A percentile compares a stretch with the other conserved stretches of the same genome.
These are phyloP conservation scores for Trichoderma semiorbis DNA, from an alignment of 2,329 filamentous ascomycete genomes.

Conservation along the genomic window DNA sequence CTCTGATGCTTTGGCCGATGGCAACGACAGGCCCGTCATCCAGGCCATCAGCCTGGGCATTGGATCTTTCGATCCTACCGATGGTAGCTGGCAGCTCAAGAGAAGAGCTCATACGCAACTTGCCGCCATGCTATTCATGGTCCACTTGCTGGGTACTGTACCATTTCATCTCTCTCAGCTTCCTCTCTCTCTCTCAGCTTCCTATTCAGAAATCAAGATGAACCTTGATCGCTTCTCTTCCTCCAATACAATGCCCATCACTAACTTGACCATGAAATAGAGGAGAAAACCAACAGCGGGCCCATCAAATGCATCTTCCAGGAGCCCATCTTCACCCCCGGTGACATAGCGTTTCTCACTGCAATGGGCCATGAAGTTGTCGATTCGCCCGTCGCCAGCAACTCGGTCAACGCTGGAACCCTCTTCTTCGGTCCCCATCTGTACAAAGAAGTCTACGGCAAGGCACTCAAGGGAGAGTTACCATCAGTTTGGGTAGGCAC, in stretches of 20 bases:
- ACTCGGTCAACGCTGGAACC: constrained; percentile 44
- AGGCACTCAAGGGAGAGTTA: constrained; percentile 42
- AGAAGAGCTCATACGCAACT: constrained; percentile 50
- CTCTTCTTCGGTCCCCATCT: constrained; percentile 63
- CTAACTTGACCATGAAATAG: neutral
- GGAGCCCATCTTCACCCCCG: constrained; percentile 49
- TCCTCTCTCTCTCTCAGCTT: neutral
- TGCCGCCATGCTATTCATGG: constrained; percentile 46
- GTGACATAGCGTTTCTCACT: constrained; percentile 50
- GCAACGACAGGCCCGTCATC: constrained; percentile 1
- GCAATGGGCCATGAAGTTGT: constrained; percentile 40
- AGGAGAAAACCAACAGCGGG: neutral
- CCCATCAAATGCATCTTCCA: constrained; percentile 47
- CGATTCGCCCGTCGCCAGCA: constrained; percentile 51
- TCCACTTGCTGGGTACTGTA: constrained; percentile 43
- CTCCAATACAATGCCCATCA: neutral
- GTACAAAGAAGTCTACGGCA: constrained; percentile 51
- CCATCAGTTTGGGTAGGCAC: constrained; percentile 60
- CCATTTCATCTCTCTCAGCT: constrained; percentile 11
- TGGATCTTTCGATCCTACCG: constrained; percentile 51
- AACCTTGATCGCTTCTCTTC: neutral
- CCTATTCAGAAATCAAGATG: neutral
- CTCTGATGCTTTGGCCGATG: neutral
- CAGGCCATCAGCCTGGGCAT: constrained; percentile 52
- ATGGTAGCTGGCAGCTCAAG: constrained; percentile 44